Evolutionary conservation across 179 eudicot genomes (phyloP), one percentile per base, ranked within the genome.

Genomic region (Actinidia arguta): DNA sequence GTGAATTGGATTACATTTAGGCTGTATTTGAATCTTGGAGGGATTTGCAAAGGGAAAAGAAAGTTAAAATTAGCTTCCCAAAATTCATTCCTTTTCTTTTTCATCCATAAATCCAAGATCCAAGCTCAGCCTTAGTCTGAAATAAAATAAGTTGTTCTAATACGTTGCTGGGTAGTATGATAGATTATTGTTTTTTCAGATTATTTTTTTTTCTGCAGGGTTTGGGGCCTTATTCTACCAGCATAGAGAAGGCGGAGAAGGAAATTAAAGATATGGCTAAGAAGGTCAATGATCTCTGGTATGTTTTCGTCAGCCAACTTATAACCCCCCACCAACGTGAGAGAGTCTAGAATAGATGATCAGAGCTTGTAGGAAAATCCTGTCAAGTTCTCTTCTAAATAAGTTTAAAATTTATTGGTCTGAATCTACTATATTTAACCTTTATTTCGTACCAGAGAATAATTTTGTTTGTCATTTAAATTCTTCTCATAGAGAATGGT

Each of bases 261-360:
- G 99, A 97, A 73, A 90, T 97, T 39, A 95, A 97, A 85, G 96
- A 97, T 6, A 88, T 92, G 96, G 94, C 95, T 36, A 97, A 97
- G 87, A 95, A 94, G 84, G 90, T 97, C 77, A 95, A 97, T 83
- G 95, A 97, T 84, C 88, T 97, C 87, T 75, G 98, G 99, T 97
- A 90, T 84, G 85, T 80, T 54, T 63, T 58, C 66, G 56, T 27
- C 22, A 51, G 20, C 20, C 18, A 17, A 71, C 39, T 61, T 63
- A 59, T 44, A 46, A 22, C 59, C 36, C 59, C 36, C 42, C 27
- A n/a, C 36, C 67, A 20, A 36, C 16, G 11, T 55, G 69, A 31
- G 17, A 5, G 69, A 76, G 39, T 46, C 50, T 17, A 18, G 46
- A 46, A 47, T 48, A 16, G 20, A 76, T 24, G 4, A 20, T 27